Percentiles rank a stretch among this genome's conserved stretches.
These are phyloP conservation scores for Hyphopichia pseudoburtonii DNA, from an alignment of 1,139 yeast genomes.

Conservation along the genomic window DNA sequence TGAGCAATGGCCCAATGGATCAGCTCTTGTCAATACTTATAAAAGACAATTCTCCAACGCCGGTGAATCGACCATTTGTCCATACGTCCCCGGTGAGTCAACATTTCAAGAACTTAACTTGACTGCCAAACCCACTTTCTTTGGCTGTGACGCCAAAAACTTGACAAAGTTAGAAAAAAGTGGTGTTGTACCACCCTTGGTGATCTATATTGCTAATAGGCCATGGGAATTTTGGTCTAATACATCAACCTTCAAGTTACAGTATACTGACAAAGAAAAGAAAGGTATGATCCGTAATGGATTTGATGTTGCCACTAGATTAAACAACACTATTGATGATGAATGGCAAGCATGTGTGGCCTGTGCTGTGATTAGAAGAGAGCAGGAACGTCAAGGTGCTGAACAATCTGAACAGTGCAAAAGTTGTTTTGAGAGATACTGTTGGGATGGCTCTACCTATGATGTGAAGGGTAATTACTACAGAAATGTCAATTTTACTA, in stretches of 20 bases:
- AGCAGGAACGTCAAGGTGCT: constrained; percentile 40
- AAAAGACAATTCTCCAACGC: constrained; percentile 31
- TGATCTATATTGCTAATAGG: constrained; percentile 41
- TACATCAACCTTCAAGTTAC: constrained; percentile 35
- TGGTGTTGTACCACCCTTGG: constrained; percentile 36
- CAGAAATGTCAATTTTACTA: constrained; percentile 23
- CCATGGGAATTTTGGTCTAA: constrained; percentile 40
- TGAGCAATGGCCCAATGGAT: constrained; percentile 35
- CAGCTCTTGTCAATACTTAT: constrained; percentile 32
- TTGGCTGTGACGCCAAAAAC: constrained; percentile 44
- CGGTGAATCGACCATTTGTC: constrained; percentile 30
- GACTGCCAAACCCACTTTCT: constrained; percentile 44
- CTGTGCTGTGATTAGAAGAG: constrained; percentile 45
- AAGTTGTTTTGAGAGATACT: constrained; percentile 37
- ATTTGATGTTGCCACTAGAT: constrained; percentile 30
- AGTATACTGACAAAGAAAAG: constrained; percentile 34
- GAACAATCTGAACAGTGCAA: constrained; percentile 41
- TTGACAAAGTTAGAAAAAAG: constrained; percentile 35
- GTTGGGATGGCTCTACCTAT: constrained; percentile 39
- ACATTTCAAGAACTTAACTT: constrained; percentile 35
- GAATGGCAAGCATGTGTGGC: constrained; percentile 44
- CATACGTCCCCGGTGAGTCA: constrained; percentile 36
- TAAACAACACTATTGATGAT: constrained; percentile 34
- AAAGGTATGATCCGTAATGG: constrained; percentile 41
- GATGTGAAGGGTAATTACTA: constrained; percentile 2